Conservation (phyloP, 257 asterid genomes). For the Primulina tabacum region DNA sequence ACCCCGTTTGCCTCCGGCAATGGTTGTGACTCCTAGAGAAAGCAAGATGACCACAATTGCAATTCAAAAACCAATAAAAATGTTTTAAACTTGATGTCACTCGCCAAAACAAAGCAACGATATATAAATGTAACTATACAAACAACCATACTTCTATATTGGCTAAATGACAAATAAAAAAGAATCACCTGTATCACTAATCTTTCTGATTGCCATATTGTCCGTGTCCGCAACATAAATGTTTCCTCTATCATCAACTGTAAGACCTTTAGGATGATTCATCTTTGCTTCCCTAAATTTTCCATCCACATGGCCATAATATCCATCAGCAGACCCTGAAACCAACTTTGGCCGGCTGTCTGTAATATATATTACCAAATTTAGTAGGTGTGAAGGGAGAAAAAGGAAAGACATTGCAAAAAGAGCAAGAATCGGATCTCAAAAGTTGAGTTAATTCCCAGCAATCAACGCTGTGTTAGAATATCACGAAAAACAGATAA, state of each 20-base stretch:
- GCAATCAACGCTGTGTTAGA: not conserved
- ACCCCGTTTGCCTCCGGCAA: constrained; percentile 90
- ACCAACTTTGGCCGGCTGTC: constrained; percentile 81
- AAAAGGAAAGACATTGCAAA: not conserved
- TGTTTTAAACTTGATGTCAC: not conserved
- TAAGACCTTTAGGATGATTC: constrained; percentile 94
- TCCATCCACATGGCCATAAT: constrained; percentile 81
- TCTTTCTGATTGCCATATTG: constrained; percentile 90
- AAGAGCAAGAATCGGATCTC: not conserved
- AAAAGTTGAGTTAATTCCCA: not conserved
- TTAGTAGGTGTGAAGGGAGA: constrained; percentile 6
- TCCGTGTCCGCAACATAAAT: constrained; percentile 83
- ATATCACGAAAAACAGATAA: constrained; percentile 14
- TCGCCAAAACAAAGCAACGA: not conserved
- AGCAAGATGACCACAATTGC: constrained; percentile 6
- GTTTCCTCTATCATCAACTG: constrained; percentile 87
- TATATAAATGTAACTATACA: not conserved
- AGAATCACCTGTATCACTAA: constrained; percentile 71
- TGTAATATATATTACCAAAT: constrained; percentile 26
- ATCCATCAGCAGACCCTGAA: constrained; percentile 88
- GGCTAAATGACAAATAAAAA: constrained; percentile 5
- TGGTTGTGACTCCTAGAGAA: constrained; percentile 75
- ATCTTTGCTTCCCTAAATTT: constrained; percentile 71
- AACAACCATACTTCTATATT: not conserved
- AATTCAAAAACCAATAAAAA: not conserved